Evolutionary conservation across 2,329 filamentous ascomycete genomes (phyloP).

Genomic region (Tympanopsis confertula): DNA sequence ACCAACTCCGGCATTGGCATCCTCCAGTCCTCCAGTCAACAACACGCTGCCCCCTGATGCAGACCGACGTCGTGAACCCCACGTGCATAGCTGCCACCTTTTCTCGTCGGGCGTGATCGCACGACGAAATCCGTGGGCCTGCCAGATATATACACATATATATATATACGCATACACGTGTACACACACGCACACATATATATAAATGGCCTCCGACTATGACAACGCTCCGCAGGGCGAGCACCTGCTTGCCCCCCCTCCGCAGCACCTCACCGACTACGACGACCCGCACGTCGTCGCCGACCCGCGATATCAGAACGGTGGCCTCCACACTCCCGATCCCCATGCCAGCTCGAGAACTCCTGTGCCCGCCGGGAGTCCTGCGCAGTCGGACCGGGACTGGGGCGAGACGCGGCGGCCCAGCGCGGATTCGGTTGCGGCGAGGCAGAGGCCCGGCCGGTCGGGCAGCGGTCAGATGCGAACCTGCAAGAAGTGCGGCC

Average conservation of each 20-base stretch:
- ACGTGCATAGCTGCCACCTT: not conserved
- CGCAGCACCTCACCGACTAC: conserved; percentile 6
- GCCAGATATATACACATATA: not conserved
- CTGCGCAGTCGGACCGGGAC: conserved; percentile 13
- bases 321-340: conserved; percentile 22
- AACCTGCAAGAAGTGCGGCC: conserved; percentile 76
- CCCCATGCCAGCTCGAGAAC: conserved; percentile 16
- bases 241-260: conserved; percentile 15
- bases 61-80: not conserved
- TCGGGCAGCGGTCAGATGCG: conserved; percentile 48
- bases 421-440: conserved; percentile 9
- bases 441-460: conserved; percentile 36
- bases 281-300: conserved; percentile 17
- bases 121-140: not conserved
- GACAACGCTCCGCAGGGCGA: conserved; percentile 27
- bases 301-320: conserved; percentile 24
- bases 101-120: not conserved
- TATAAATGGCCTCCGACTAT: conserved; percentile 32
- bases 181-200: not conserved
- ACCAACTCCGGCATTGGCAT: too few relatives aligned
- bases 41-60: not conserved
- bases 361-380: conserved; percentile 21
- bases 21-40: too few relatives aligned
- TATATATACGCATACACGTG: too few relatives aligned
- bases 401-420: conserved; percentile 8